Base-by-base conservation (phyloP, 345 rosid species). In the Corchorus capsularis region DNA sequence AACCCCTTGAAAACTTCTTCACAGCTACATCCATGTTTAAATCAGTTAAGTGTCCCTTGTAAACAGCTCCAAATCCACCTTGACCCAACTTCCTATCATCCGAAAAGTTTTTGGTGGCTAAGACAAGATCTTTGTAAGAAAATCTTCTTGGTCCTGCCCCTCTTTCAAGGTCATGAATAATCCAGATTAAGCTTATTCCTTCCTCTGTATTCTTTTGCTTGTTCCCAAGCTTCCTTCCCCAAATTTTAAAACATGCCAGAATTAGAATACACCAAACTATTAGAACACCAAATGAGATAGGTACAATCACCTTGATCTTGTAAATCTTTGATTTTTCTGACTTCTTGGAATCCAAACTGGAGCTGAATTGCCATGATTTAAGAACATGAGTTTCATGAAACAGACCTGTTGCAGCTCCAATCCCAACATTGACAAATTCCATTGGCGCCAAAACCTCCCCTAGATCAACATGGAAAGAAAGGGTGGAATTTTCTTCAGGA, bases 131-230 rank as follows among this genome's bases (percentile, higher is more conserved):
- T 4, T 47, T 54, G 9, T 79, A 88, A 12, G 85, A 72, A 71
- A 89, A 88, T 78, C 79, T 86, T 69, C 81, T 83, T 3, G 89
- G 93, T 12, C 91, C 86, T 14, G 87, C 82, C 35, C 88, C 87
- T 79, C 83, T 83, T 80, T 85, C 92, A 8, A 89, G 83, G 32
- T 86, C 93, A 10, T 82, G 82, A 49, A 82, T 83, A 8, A 87
- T 83, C 0, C 85, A 85, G 4, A 77, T 75, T 27, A 84, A 68
- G 63, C 72, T 80, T 22, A 55, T 68, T 49, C 6, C n/a, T n/a
- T n/a, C 74, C 74, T 77, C 84, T 63, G 67, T 67, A 67, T 12
- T 6, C 27, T 78, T 60, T 60, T 19, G 73, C 62, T 69, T 56
- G 22, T 57, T 75, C 60, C n/a, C 2, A 22, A 55, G 32, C 79